Evolutionary conservation across 2,329 filamentous ascomycete genomes (phyloP), one percentile per base, ranked within the genome.

Genomic region (Trichoderma sp.): DNA sequence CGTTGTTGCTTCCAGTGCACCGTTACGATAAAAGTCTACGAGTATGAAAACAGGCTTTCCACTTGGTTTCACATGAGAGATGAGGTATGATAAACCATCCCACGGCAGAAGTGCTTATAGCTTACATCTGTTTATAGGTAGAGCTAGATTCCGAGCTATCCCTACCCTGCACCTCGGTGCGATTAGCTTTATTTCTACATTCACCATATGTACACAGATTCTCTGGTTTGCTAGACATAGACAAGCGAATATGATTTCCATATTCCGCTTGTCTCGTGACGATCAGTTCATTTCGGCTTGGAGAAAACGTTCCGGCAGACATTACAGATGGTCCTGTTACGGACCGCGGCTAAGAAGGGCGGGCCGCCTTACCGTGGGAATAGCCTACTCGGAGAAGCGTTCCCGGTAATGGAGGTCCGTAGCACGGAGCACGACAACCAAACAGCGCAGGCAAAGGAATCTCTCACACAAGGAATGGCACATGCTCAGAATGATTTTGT

Each of bases 331-430:
- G 37, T 19, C 52, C 35, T 27, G 16, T 66, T 57, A 43, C 53
- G 63, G 63, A 58, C 91, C 13, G 94, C 82, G 0, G 91, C 92
- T 66, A 47, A 27, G 53, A 49, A 49, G 29, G 24, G 27, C 27
- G 63, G 37, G 13, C 63, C 53, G 27, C 35, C 49, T 57, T 6
- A 24, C 24, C 40, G 47, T 43, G 47, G 21, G 11, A 5, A 49
- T 49, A 49, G 47, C 47, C 47, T 49, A 24, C 47, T 49, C 47
- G 47, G 47, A 19, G 47, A 49, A 24, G 40, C 62, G 21, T 40
- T 21, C 47, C 40, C 5, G 40, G 40, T 10, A 43, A 43, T n/a
- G 19, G 19, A 10, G 8, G 7, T 43, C 40, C 40, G 40, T 43
- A 43, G 6, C n/a, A n/a, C 40, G 40, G 40, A 43, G 40, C 40